phyloP scores from a whole-genome alignment of 352 stramenopile species.

The Globisporangium acanthophoron region DNA sequence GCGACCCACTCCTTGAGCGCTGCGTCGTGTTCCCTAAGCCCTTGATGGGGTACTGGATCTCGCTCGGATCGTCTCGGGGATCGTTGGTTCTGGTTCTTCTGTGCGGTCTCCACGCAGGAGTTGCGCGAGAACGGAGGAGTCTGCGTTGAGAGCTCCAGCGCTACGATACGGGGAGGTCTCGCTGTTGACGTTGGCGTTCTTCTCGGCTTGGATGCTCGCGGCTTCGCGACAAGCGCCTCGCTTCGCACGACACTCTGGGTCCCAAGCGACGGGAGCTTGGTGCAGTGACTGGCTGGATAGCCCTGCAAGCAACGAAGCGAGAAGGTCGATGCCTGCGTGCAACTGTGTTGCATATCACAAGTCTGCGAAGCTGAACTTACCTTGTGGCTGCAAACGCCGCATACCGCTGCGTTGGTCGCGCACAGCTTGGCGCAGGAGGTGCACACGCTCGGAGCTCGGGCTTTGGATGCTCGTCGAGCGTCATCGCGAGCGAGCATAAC shows the following conservation, averaged over 20 bases:
- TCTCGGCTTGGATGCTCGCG: neutral
- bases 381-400: no score
- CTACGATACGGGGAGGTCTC: neutral
- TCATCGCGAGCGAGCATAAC: no score
- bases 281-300: neutral
- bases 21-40: neutral
- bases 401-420: no score
- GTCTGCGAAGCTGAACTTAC: no score
- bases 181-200: neutral
- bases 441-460: no score
- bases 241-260: neutral
- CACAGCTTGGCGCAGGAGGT: no score
- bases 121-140: neutral
- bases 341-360: no score
- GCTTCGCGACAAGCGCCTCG: neutral
- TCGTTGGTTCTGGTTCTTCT: neutral
- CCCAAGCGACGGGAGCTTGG: neutral
- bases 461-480: no score
- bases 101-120: neutral
- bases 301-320: no score
- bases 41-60: neutral
- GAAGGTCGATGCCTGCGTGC: no score
- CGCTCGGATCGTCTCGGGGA: neutral
- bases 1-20: constrained; percentile 2
- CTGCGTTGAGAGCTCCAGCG: neutral